Base-by-base conservation (phyloP, 192 early-diverging fungal species). In the Coemansia sp. region DNA sequence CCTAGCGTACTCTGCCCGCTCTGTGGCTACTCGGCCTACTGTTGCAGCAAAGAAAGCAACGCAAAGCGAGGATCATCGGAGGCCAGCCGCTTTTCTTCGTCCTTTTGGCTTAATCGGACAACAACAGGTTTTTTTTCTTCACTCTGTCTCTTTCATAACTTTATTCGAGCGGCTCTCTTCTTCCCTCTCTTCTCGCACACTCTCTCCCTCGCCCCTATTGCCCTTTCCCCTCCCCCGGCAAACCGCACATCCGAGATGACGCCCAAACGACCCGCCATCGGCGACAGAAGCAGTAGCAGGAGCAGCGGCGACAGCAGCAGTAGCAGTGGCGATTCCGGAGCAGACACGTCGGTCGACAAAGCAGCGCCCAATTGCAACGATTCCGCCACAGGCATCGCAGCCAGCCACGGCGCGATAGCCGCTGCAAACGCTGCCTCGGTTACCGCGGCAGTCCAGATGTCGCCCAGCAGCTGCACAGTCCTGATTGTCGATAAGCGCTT, bases 401-500 rank as follows among this genome's bases (percentile, higher is more conserved):
- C 24, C 38, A 48, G 57, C 45, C 27, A 31, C 22, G 30, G 25
- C 44, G 14, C 57, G 14, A 33, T 29, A 32, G 9, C 46, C 9
- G 23, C 46, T 9, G 32, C 58, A 49, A 29, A 29, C 23, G 48
- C 45, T 5, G 24, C 58, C 8, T 38, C 48, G 21, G 48, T 29
- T 6, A 32, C 58, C 1, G 32, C 47, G 8, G 24, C 48, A 11
- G 32, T 55, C 49, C 58, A 64, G 52, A 67, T 78, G 75, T 63
- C 69, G 40, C 75, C 75, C n/a, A 63, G 69, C 54, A 64, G 65
- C 58, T 78, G 75, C 62, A 71, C 75, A 22, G 75, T 78, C 12
- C 58, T 78, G 24, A 78, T 78, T 53, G 75, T 78, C 52, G 75
- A 78, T 42, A 78, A 68, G 62, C 68, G 61, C 48, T 78, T 78